Percentiles rank a stretch among this genome's conserved stretches.
These are phyloP conservation scores for Urtica urens DNA, from an alignment of 306 rosid genomes.

Conservation along the genomic window DNA sequence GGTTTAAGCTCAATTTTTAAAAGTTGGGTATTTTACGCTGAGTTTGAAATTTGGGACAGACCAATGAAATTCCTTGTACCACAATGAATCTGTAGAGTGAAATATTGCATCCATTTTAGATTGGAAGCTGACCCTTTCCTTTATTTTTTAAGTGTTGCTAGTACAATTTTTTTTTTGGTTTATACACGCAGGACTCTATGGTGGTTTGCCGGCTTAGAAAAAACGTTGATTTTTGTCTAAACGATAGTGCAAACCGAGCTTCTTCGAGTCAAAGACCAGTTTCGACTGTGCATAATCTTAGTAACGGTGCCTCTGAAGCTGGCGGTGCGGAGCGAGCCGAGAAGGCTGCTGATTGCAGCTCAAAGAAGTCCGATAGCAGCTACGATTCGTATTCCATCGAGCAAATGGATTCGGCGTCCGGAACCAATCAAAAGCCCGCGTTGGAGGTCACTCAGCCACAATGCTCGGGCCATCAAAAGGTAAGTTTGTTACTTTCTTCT, in stretches of 20 bases:
- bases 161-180: not conserved
- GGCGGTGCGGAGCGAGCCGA: slow-evolving; percentile 34
- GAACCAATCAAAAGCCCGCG: slow-evolving; percentile 31
- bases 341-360: slow-evolving; percentile 38
- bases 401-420: slow-evolving; percentile 56
- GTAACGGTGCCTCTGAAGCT: slow-evolving; percentile 29
- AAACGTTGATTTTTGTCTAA: slow-evolving; percentile 49
- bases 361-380: slow-evolving; percentile 44
- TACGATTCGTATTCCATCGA: slow-evolving; percentile 54
- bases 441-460: slow-evolving; percentile 30
- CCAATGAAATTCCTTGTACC: too few relatives aligned
- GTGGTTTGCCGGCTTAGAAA: slow-evolving; percentile 81
- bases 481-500: not conserved
- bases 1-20: too few relatives aligned
- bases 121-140: not conserved
- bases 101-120: too few relatives aligned
- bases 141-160: not conserved
- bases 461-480: slow-evolving; percentile 37
- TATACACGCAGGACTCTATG: slow-evolving; percentile 53
- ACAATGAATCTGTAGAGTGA: too few relatives aligned
- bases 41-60: too few relatives aligned
- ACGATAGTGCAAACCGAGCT: slow-evolving; percentile 37
- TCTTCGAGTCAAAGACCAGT: slow-evolving; percentile 33
- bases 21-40: too few relatives aligned
- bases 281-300: slow-evolving; percentile 28